Evolutionary conservation across 257 asterid genomes (phyloP).

Genomic region (Verbena officinalis): DNA sequence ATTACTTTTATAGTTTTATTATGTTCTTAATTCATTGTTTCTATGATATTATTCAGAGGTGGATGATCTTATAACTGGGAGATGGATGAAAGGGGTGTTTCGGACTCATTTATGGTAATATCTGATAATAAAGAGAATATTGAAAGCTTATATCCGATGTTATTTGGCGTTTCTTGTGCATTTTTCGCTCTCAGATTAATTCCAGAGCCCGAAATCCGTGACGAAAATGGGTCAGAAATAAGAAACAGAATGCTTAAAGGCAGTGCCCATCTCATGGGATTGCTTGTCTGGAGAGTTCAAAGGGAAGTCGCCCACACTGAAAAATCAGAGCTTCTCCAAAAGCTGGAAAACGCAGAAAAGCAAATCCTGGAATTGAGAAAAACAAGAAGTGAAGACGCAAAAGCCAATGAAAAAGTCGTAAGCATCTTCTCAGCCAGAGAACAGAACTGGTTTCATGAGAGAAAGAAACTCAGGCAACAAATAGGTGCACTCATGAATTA

Average conservation of each 20-base stretch:
- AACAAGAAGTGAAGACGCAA: constrained; percentile 79
- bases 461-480: constrained; percentile 71
- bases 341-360: constrained; percentile 55
- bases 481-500: constrained; percentile 68
- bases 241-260: constrained; percentile 62
- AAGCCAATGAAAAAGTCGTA: constrained; percentile 85
- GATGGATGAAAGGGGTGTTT: constrained; percentile 65
- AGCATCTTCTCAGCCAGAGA: constrained; percentile 81
- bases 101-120: constrained; percentile 36
- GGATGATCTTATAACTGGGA: constrained; percentile 19
- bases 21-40: background rate
- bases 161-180: constrained; percentile 82
- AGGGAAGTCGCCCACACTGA: constrained; percentile 32
- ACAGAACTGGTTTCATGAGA: constrained; percentile 78
- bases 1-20: too few relatives aligned
- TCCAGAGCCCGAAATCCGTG: constrained; percentile 52
- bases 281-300: constrained; percentile 66
- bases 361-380: constrained; percentile 60
- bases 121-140: constrained; percentile 39
- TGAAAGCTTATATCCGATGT: constrained; percentile 58
- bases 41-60: constrained; percentile 27
- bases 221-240: constrained; percentile 52
- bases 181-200: constrained; percentile 58
- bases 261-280: constrained; percentile 76
- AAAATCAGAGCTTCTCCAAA: constrained; percentile 43